A percentile compares a stretch with the other conserved stretches of the same genome.
phyloP scores from a whole-genome alignment of 2,329 filamentous ascomycete genomes.

The Fusarium sp. region DNA sequence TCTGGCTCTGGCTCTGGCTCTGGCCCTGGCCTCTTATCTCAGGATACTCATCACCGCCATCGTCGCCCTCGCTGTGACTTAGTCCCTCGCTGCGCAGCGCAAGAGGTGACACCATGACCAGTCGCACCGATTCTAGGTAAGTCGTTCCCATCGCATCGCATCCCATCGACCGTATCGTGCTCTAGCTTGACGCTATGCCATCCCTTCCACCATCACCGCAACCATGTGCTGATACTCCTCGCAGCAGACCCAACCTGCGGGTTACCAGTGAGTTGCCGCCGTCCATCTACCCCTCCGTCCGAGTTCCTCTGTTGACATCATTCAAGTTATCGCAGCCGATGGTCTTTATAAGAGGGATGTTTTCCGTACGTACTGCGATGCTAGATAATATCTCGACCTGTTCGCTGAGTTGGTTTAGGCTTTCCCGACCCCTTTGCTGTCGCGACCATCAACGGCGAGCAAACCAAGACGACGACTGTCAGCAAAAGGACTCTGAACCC shows the following conservation, averaged over 20 bases:
- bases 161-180: conserved; percentile 28
- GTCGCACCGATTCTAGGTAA: conserved; percentile 53
- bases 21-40: conserved; percentile 21
- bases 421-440: conserved; percentile 98
- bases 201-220: conserved; percentile 3
- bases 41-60: conserved; percentile 24
- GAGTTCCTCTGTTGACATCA: conserved; percentile 51
- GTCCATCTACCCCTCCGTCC: conserved; percentile 36
- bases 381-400: neutral
- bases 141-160: conserved; percentile 40
- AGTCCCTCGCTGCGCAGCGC: conserved; percentile 45
- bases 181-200: neutral
- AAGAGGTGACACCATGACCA: conserved; percentile 48
- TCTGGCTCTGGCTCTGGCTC: conserved; percentile 5
- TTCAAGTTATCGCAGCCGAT: conserved; percentile 94
- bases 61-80: conserved; percentile 39
- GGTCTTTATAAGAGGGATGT: conserved; percentile 99
- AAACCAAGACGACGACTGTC: conserved; percentile 97
- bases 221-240: conserved; percentile 47
- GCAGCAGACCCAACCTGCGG: conserved; percentile 85
- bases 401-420: conserved; percentile 65
- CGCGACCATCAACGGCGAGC: conserved; percentile 95
- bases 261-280: conserved; percentile 79
- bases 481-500: conserved; percentile 98
- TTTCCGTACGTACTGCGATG: conserved; percentile 77